phyloP scores from a whole-genome alignment of 768 basidiomycete genomes.

The Mycena alexandri region DNA sequence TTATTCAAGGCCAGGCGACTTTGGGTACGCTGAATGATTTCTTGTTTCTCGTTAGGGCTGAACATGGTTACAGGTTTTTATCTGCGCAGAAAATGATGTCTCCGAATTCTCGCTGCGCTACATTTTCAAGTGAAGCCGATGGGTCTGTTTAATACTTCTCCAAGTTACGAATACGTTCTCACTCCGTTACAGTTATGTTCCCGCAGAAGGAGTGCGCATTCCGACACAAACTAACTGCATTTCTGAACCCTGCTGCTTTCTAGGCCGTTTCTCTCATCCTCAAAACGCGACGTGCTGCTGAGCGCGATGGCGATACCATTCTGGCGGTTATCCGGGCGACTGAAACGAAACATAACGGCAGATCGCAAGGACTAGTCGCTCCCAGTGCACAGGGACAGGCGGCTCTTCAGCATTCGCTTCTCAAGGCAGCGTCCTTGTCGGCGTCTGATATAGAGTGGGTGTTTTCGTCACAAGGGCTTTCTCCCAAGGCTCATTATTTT shows the following conservation, averaged over 20 bases:
- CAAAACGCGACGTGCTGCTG: slow-evolving; percentile 50
- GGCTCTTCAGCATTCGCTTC: slow-evolving; percentile 47
- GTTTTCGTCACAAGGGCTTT: neutral
- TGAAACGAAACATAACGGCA: slow-evolving; percentile 49
- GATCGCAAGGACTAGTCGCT: slow-evolving; percentile 52
- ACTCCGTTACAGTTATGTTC: slow-evolving; percentile 46
- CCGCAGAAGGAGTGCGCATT: slow-evolving; percentile 48
- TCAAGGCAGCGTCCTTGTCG: slow-evolving; percentile 44
- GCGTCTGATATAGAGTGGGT: slow-evolving; percentile 52
- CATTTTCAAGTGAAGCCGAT: slow-evolving; percentile 50
- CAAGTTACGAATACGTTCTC: neutral
- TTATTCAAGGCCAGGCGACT: slow-evolving; percentile 46
- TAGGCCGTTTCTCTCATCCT: slow-evolving; percentile 47
- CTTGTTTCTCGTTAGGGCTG: neutral
- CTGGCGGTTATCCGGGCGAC: slow-evolving; percentile 48
- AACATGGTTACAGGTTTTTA: slow-evolving; percentile 40
- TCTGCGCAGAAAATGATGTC: slow-evolving; percentile 52
- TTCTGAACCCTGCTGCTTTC: neutral
- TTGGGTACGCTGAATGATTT: slow-evolving; percentile 37
- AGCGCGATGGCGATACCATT: slow-evolving; percentile 51
- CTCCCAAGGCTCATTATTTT: neutral
- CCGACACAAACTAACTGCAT: neutral
- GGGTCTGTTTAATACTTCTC: slow-evolving; percentile 41
- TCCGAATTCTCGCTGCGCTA: slow-evolving; percentile 49
- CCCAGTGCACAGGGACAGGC: slow-evolving; percentile 50